Percentiles rank a stretch among this genome's conserved stretches.
These are phyloP conservation scores for Penicillium sp. DNA, from an alignment of 2,329 filamentous ascomycete genomes.

Conservation along the genomic window DNA sequence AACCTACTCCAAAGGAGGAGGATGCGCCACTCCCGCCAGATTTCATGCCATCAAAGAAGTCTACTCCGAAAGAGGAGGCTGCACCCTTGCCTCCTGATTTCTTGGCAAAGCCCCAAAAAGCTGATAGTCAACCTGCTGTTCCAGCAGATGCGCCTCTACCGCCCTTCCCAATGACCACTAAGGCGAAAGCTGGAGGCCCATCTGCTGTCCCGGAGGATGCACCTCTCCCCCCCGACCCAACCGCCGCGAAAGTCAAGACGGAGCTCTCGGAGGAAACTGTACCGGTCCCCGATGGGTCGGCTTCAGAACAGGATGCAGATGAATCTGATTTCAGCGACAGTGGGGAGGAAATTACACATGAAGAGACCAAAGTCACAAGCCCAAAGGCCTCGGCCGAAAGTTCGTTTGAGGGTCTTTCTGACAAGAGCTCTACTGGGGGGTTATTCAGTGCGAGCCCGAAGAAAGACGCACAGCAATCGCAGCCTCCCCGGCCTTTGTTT, in stretches of 20 bases:
- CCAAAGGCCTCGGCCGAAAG: constrained; percentile 41
- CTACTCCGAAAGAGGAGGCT: constrained; percentile 10
- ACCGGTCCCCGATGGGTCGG: constrained; percentile 34
- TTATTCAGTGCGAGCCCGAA: constrained; percentile 38
- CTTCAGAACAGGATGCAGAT: constrained; percentile 28
- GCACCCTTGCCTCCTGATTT: constrained; percentile 27
- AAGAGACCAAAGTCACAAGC: constrained; percentile 33
- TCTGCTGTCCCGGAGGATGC: neutral
- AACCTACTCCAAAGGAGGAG: constrained; percentile 4
- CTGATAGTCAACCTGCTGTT: neutral
- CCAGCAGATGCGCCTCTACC: neutral
- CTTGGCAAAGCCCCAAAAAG: neutral
- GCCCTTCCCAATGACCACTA: neutral
- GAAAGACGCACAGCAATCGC: constrained; percentile 21
- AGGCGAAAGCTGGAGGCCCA: constrained; percentile 1
- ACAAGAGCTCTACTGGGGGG: constrained; percentile 36
- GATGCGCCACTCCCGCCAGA: constrained; percentile 8
- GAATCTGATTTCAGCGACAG: constrained; percentile 44
- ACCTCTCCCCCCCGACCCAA: neutral
- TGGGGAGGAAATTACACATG: constrained; percentile 43
- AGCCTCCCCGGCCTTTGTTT: constrained; percentile 36
- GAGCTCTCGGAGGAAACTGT: constrained; percentile 19
- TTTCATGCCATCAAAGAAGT: neutral
- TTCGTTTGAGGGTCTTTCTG: constrained; percentile 39
- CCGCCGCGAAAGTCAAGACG: neutral